phyloP scores from a whole-genome alignment of 495 filamentous ascomycete species.

The Xylaria flabelliformis region DNA sequence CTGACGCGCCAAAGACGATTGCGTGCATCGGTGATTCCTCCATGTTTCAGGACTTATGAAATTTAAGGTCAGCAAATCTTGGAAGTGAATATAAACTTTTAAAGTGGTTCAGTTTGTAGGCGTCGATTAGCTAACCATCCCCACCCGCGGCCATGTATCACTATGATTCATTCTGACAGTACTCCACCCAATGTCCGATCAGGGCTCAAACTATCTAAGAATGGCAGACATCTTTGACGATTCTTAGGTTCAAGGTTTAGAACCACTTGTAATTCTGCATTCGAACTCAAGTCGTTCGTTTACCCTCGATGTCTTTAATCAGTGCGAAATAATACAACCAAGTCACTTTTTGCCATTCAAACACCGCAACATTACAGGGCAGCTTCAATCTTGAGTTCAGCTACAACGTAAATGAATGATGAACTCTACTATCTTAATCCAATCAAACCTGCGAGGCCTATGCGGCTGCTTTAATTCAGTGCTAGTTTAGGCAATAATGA shows the following conservation, averaged over 20 bases:
- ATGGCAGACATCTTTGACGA: neutral
- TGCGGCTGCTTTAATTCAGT: neutral
- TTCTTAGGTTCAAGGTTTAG: too few species aligned
- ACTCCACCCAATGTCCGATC: neutral
- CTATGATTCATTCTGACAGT: slow-evolving; percentile 18
- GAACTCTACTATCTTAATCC: neutral
- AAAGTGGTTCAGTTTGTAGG: neutral
- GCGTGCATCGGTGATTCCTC: neutral
- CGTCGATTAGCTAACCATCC: neutral
- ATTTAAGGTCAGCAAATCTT: neutral
- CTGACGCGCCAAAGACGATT: slow-evolving; percentile 23
- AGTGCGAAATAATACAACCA: neutral
- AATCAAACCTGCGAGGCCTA: neutral
- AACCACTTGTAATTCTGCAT: neutral
- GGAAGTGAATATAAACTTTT: neutral
- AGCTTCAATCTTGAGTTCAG: neutral
- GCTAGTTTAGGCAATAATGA: neutral
- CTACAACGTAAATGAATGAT: neutral
- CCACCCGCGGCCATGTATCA: neutral
- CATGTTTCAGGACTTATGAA: neutral
- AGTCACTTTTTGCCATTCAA: neutral
- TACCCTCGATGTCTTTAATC: neutral
- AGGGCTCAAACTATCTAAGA: neutral
- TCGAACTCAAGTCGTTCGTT: neutral
- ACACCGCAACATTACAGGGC: neutral